Evolutionary conservation across 148 eudicot genomes (phyloP).

Genomic region (Pouteria glomerata): DNA sequence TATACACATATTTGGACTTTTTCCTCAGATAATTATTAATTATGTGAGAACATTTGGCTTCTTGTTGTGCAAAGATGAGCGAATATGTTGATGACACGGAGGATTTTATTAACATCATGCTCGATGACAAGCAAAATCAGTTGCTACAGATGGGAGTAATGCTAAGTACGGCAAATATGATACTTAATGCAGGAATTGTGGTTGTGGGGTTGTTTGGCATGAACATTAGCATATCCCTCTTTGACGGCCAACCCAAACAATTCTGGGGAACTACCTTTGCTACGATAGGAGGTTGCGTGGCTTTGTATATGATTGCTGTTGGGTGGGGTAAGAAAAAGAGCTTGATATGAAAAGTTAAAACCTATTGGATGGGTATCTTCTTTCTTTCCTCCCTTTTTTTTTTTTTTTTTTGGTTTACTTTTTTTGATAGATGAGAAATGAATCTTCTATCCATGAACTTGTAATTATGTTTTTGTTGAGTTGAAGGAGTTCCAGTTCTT

Average conservation of each 20-base stretch:
- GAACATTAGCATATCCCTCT: slow-evolving; percentile 45
- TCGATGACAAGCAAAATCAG: slow-evolving; percentile 63
- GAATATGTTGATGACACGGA: slow-evolving; percentile 67
- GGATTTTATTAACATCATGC: slow-evolving; percentile 62
- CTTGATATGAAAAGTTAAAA: too few species aligned
- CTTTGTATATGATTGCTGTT: slow-evolving; percentile 27
- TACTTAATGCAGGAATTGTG: slow-evolving; percentile 43
- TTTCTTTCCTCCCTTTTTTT: too few species aligned
- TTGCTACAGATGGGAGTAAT: slow-evolving; percentile 63
- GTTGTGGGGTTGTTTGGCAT: slow-evolving; percentile 54
- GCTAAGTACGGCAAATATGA: slow-evolving; percentile 45
- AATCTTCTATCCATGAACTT: too few species aligned
- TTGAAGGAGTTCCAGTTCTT: too few species aligned
- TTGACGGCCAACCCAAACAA: slow-evolving; percentile 13
- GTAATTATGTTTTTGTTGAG: too few species aligned
- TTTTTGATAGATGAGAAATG: too few species aligned
- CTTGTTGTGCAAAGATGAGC: slow-evolving; percentile 31
- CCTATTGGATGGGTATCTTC: too few species aligned
- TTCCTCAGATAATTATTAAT: not conserved
- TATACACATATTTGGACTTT: not conserved
- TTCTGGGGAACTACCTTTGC: slow-evolving; percentile 38
- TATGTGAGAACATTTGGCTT: not conserved
- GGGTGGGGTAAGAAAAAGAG: slow-evolving; percentile 40
- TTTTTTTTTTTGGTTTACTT: too few species aligned
- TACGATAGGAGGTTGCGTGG: slow-evolving; percentile 27